Base-by-base conservation (phyloP, 1,284 basidiomycete species). In the Pulveroboletus sp. region DNA sequence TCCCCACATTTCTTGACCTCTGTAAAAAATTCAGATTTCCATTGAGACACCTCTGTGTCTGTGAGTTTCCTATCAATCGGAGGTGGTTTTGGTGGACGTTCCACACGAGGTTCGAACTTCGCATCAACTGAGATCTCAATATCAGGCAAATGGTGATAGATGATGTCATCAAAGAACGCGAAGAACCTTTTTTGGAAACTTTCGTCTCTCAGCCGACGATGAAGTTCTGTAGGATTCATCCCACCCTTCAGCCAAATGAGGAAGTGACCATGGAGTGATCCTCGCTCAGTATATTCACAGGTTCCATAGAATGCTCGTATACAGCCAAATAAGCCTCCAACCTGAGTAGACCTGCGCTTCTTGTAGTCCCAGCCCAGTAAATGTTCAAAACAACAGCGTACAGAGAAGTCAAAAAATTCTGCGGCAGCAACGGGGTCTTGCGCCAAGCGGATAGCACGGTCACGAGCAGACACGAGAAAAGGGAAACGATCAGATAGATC, bases 1-100 rank as follows among this genome's bases (percentile, higher is more conserved):
- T 63, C 61, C 3, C 61, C 58, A 43, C 59, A 63, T 13, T 53
- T 55, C 26, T 54, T 62, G 0, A 61, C n/a, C 6, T 62, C 43
- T 2, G 17, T 29, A 3, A 26, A 2, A 9, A 44, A 29, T 1
- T 29, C 26, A 1, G 26, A 29, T 7, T 32, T 6, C 44, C 44
- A 45, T 7, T 32, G 21, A 21, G 21, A 21, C 21, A 21, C 21
- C 21, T 21, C 21, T 21, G 21, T 21, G 21, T 21, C 21, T 21
- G 21, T 21, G 21, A 21, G 21, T 21, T 21, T 21, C 21, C 21
- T 21, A 21, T 21, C 21, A 21, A 21, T 21, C 21, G 21, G 21
- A 21, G 33, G 33, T 12, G 33, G 33, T 35, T 13, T 35, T 12
- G 33, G 33, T 11, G 33, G 33, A 12, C 11, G 15, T 16, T 37